Conservation (phyloP, 305 asterid species). For the Fraxinus paxiana region DNA sequence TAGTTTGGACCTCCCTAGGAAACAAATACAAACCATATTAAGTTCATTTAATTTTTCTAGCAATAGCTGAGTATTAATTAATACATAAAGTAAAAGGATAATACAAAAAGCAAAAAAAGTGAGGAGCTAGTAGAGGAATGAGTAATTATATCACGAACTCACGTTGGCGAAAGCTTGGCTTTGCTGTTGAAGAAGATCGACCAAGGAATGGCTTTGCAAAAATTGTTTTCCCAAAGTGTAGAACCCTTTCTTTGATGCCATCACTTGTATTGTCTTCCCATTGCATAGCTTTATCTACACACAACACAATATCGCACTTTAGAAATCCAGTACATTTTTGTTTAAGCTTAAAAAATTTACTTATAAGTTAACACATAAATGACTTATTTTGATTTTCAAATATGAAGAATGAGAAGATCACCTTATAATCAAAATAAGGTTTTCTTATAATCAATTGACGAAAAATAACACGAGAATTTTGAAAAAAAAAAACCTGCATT, state of each 20-base stretch:
- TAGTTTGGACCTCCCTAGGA: slow-evolving; percentile 3
- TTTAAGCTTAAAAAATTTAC: background rate
- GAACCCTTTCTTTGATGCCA: slow-evolving; percentile 83
- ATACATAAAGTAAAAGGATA: background rate
- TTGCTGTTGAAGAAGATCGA: slow-evolving; percentile 98
- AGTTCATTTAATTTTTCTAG: slow-evolving; percentile 9
- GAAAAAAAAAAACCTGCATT: slow-evolving; percentile 52
- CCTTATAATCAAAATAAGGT: background rate
- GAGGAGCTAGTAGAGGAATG: background rate
- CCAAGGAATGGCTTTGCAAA: slow-evolving; percentile 77
- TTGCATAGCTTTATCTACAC: slow-evolving; percentile 95
- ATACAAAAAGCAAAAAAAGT: background rate
- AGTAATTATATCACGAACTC: slow-evolving; percentile 26
- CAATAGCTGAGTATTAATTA: background rate
- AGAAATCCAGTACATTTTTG: slow-evolving; percentile 17
- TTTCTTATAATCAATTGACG: background rate
- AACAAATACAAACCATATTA: slow-evolving; percentile 9
- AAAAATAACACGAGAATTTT: background rate
- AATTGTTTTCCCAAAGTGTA: slow-evolving; percentile 74
- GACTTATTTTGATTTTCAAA: background rate
- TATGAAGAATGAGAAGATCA: background rate
- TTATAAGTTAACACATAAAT: background rate
- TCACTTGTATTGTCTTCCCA: slow-evolving; percentile 81
- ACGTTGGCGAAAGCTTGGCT: slow-evolving; percentile 96
- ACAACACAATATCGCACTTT: slow-evolving; percentile 23